Evolutionary conservation across 306 rosid species (phyloP), one percentile per base, ranked within the genome.

Genomic region (Malus sieversii): DNA sequence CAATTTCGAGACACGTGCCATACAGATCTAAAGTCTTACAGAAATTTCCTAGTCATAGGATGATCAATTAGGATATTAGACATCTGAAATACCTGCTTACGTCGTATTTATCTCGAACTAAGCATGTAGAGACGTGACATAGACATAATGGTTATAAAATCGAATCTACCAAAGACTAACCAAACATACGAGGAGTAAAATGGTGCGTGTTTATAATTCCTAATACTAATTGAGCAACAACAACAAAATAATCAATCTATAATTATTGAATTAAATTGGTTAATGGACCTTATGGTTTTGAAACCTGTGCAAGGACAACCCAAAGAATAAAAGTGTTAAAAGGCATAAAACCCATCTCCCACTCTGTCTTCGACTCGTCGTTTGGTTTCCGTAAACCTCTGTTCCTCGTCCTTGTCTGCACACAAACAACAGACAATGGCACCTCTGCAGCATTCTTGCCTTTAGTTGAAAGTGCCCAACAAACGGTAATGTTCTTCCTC

Each of bases 81-180:
- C 20, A 48, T 48, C 0, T 5, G 3, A 48, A 15, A 15, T 14
- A 6, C 2, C 5, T 48, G 6, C 2, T 48, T 15, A 48, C 1
- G 55, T 48, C 8, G 3, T 15, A 4, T 48, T 38, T 38, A 2
- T 48, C 0, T 48, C 2, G 8, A 15, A 15, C 55, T 4, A 48
- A 4, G 6, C 2, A 14, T 5, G 20, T 48, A 48, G 1, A 48
- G 20, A 15, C 0, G 0, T 0, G 0, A 15, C 0, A 48, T 15
- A 48, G 2, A 1, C 6, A 15, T 4, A 5, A 15, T 0, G 0
- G 3, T 5, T 15, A 48, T 48, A 2, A 5, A 48, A 15, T 15
- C 6, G 8, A 48, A 1, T 4, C 1, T 15, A 48, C 6, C 1
- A 4, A 15, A 48, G 8, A 15, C 1, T 5, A 48, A 1, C 45